A percentile compares a stretch with the other conserved stretches of the same genome.
phyloP scores from a whole-genome alignment of 805 yeast species.

The Candida insectalens region DNA sequence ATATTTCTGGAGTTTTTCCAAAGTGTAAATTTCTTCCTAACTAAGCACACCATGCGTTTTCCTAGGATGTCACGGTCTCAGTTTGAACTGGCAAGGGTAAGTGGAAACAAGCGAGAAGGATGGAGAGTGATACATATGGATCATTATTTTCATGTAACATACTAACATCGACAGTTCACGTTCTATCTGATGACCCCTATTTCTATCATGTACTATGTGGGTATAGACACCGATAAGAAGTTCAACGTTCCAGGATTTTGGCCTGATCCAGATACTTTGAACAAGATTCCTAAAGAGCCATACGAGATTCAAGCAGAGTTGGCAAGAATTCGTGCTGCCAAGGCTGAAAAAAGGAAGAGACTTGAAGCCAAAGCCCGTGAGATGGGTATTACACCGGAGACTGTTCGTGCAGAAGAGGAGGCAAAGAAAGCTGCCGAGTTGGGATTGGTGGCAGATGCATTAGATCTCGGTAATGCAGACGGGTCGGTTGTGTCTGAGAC shows the following conservation, averaged over 20 bases:
- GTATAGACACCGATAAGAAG: conserved; percentile 81
- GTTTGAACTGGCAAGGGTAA: conserved; percentile 40
- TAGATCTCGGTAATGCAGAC: no score
- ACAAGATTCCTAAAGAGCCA: conserved; percentile 87
- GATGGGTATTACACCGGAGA: conserved; percentile 53
- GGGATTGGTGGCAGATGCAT: no score
- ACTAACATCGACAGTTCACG: conserved; percentile 42
- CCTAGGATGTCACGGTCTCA: conserved; percentile 36
- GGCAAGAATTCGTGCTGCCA: conserved; percentile 74
- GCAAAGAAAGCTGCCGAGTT: conserved; percentile 4
- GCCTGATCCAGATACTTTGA: conserved; percentile 92
- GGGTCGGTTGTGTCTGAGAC: no score
- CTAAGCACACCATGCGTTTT: conserved; percentile 1
- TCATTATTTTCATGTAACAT: neutral
- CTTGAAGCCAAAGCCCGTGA: conserved; percentile 63
- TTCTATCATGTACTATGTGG: conserved; percentile 87
- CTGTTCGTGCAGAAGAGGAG: conserved; percentile 25
- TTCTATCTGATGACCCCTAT: conserved; percentile 82
- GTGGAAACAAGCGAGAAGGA: no score
- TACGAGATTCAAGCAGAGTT: conserved; percentile 86
- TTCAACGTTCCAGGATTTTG: conserved; percentile 89
- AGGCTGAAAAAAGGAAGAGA: conserved; percentile 61
- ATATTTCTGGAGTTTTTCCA: neutral
- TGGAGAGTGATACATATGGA: neutral
- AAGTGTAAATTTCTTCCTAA: neutral